Evolutionary conservation across 371 early-diverging fungal genomes (phyloP).

Genomic region (Umbelopsis sp.): DNA sequence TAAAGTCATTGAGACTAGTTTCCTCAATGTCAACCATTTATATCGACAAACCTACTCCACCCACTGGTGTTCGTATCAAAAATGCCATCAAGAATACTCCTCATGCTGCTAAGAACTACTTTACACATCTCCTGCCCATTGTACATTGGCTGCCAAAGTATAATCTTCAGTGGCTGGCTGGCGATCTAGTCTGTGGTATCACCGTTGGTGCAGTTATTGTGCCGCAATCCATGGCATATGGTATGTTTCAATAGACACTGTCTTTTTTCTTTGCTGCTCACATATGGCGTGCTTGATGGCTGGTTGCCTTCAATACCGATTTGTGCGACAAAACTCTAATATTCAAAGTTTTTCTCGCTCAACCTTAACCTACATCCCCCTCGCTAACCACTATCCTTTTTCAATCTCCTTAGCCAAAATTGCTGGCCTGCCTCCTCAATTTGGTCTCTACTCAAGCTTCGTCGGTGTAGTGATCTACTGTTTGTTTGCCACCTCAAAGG

Average conservation of each 20-base stretch:
- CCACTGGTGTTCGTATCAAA: neutral
- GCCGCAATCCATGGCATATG: slow-evolving; percentile 85
- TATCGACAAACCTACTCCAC: slow-evolving; percentile 2
- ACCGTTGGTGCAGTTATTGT: slow-evolving; percentile 77
- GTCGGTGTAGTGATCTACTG: slow-evolving; percentile 78
- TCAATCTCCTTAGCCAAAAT: slow-evolving; percentile 60
- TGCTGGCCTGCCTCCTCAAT: slow-evolving; percentile 80
- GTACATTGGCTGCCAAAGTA: slow-evolving; percentile 72
- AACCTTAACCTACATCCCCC: neutral
- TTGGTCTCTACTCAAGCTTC: slow-evolving; percentile 87
- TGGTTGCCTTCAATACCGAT: no score
- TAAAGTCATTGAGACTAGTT: neutral
- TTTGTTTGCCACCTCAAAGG: slow-evolving; percentile 84
- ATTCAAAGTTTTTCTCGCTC: neutral
- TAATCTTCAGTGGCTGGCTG: slow-evolving; percentile 69
- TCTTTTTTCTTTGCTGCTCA: no score
- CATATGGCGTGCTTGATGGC: no score
- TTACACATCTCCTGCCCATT: slow-evolving; percentile 61
- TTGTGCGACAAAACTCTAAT: neutral
- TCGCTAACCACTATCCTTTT: neutral
- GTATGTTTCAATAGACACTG: slow-evolving; percentile 25
- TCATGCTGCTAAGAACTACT: slow-evolving; percentile 21
- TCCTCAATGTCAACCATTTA: slow-evolving; percentile 6
- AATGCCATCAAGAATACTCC: neutral
- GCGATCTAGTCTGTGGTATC: slow-evolving; percentile 74